Evolutionary conservation across 768 basidiomycete species (phyloP), one percentile per base, ranked within the genome.

Genomic region (Naganishia friedmannii): DNA sequence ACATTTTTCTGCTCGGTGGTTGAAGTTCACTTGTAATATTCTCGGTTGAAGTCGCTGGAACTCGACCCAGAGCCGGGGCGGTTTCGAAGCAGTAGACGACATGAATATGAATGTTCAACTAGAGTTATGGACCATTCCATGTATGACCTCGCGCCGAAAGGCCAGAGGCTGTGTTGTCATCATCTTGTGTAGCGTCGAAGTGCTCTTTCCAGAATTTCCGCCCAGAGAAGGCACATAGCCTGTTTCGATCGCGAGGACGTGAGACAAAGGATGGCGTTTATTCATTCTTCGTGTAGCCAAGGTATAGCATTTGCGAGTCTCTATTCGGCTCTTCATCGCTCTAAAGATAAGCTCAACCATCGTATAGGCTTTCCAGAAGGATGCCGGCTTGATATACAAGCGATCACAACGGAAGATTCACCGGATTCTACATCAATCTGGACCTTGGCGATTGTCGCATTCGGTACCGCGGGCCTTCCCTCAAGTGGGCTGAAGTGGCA

Each of bases 241-340:
- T 26, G 48, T 51, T 23, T 51, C 48, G 48, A 51, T 51, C 48
- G 48, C 48, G 48, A 51, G 48, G 60, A 63, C 60, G 39, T 28
- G 32, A 45, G 39, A 63, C 54, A 55, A 55, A 28, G 29, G 29
- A 55, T 28, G 32, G 29, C 29, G 32, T 55, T 42, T 42, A 42
- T 42, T 10, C 42, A 42, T 42, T 42, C 42, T 42, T 42, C 42
- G 7, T 51, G 48, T 51, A n/a, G 17, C 23, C 19, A 1, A 7
- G n/a, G 48, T n/a, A 26, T 26, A n/a, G 48, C n/a, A 51, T n/a
- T n/a, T n/a, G n/a, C n/a, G n/a, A n/a, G n/a, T n/a, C n/a, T 51
- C 19, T 7, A 3, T 13, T 51, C 48, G 6, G n/a, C 23, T 23
- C 15, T n/a, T 21, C 21, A 23, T 26, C 19, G 12, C 4, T 51